phyloP scores from a whole-genome alignment of 1,284 basidiomycete species.

The Cutaneotrichosporon spelunceum region DNA sequence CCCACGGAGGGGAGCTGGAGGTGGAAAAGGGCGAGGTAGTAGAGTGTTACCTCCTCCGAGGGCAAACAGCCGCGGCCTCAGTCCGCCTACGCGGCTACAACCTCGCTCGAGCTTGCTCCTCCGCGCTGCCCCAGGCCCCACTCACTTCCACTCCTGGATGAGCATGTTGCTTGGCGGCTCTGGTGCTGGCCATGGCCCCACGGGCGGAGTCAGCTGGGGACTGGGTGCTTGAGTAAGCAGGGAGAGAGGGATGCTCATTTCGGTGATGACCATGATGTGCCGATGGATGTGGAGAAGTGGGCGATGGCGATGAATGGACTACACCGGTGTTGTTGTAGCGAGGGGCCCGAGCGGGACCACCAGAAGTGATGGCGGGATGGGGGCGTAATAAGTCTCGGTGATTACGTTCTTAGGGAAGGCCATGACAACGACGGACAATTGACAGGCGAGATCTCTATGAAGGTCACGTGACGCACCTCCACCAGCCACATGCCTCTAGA shows the following conservation, averaged over 20 bases:
- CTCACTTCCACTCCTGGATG: conserved; percentile 26
- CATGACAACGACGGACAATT: too few species aligned
- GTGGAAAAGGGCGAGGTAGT: not conserved
- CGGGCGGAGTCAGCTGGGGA: conserved; percentile 10
- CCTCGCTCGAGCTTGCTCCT: not conserved
- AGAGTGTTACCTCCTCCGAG: not conserved
- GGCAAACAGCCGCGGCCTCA: not conserved
- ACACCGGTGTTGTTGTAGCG: not conserved
- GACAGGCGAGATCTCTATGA: too few species aligned
- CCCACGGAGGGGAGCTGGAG: not conserved
- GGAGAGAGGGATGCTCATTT: conserved; percentile 10
- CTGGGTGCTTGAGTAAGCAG: not conserved
- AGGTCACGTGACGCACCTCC: too few species aligned
- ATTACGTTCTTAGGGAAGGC: too few species aligned
- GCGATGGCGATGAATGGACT: conserved; percentile 7
- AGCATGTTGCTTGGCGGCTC: conserved; percentile 21
- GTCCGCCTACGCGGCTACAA: not conserved
- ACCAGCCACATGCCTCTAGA: not conserved
- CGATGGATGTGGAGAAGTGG: not conserved
- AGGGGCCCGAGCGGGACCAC: too few species aligned
- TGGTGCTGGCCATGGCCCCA: conserved; percentile 18
- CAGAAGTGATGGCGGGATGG: too few species aligned
- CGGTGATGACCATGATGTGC: conserved; percentile 1
- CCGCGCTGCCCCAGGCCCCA: not conserved
- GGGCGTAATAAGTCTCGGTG: too few species aligned